phyloP scores from a whole-genome alignment of 2,329 filamentous ascomycete species.

The Diplodia seriata region DNA sequence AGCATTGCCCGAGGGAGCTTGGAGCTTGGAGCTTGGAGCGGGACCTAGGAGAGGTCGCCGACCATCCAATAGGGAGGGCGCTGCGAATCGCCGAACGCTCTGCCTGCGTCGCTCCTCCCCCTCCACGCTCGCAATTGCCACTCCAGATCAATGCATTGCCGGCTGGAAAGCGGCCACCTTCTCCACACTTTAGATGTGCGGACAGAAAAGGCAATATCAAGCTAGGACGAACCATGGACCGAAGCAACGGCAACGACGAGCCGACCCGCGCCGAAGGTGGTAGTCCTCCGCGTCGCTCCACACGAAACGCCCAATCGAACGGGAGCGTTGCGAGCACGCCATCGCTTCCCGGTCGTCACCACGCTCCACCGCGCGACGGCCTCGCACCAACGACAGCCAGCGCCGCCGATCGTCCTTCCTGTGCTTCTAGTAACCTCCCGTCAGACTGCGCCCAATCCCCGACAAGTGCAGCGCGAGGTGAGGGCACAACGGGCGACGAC shows the following conservation, averaged over 20 bases:
- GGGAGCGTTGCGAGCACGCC: neutral
- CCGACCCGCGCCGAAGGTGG: conserved; percentile 8
- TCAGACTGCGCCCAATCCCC: neutral
- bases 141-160: neutral
- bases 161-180: neutral
- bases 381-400: neutral
- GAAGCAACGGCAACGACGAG: conserved; percentile 11
- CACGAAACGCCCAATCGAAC: conserved; percentile 17
- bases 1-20: neutral
- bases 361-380: neutral
- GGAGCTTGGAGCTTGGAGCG: neutral
- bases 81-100: neutral
- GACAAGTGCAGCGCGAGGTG: neutral
- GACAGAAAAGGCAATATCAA: neutral
- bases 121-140: neutral
- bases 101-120: neutral
- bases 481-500: neutral
- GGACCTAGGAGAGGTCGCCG: neutral
- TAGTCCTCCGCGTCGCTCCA: neutral
- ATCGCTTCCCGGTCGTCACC: conserved; percentile 16
- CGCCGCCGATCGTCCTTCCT: neutral
- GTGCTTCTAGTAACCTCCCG: too few species aligned
- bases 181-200: neutral
- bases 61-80: neutral
- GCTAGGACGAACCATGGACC: neutral